Conservation (phyloP, 345 rosid genomes). For the Camelina hispida region DNA sequence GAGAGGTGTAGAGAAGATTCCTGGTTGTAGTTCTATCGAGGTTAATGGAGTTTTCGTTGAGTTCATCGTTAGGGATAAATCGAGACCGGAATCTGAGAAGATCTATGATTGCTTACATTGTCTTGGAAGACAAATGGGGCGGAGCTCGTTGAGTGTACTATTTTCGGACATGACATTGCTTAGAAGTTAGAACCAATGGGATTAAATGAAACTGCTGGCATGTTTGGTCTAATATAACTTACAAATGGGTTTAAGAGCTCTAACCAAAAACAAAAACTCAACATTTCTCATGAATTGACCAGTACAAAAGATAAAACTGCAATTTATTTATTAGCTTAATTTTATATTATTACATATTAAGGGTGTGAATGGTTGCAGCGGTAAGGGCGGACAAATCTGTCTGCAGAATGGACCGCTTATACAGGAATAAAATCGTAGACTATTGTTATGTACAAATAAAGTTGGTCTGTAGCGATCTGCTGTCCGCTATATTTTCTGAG, state of each 20-base stretch:
- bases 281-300: neutral
- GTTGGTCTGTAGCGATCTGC: too few species aligned
- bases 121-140: conserved; percentile 52
- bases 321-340: neutral
- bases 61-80: conserved; percentile 75
- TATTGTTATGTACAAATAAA: too few species aligned
- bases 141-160: conserved; percentile 7
- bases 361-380: too few species aligned
- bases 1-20: conserved; percentile 78
- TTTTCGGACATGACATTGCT: neutral
- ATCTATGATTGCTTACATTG: conserved; percentile 63
- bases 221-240: neutral
- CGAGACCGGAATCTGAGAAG: conserved; percentile 55
- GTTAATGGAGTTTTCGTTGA: conserved; percentile 63
- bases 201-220: conserved; percentile 13
- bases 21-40: conserved; percentile 82
- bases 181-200: neutral
- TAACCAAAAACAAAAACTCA: neutral
- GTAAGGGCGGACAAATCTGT: too few species aligned
- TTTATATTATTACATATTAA: too few species aligned
- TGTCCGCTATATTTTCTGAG: too few species aligned
- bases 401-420: too few species aligned
- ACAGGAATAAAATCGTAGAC: too few species aligned
- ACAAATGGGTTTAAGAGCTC: too few species aligned
- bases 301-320: neutral